Evolutionary conservation across 176 grass and related monocot species (phyloP), one percentile per base, ranked within the genome.

Genomic region (Aegilops umbellulata): DNA sequence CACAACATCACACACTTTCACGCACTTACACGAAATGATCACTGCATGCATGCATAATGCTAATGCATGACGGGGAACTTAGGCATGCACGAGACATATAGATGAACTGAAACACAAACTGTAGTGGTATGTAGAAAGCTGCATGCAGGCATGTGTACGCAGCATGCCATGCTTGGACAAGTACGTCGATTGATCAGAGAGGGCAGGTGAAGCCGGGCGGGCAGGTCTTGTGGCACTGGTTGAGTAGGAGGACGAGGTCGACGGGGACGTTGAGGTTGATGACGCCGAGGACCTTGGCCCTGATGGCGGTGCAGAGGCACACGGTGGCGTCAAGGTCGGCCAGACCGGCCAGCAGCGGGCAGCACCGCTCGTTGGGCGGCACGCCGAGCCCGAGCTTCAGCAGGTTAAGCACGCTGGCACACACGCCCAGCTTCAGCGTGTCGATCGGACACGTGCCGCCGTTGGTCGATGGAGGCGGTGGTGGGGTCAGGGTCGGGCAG

Each of bases 191-290:
- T 0, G 27, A 22, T 76, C 8, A 76, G 26, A 31, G 16, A 8
- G 92, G 63, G 85, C 92, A 92, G 19, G 83, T 84, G 89, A 92
- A 97, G 76, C 85, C 87, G 2, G 87, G 24, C 0, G 92, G 94
- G 44, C 77, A 83, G 8, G 44, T 69, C 80, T 97, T 94, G 53
- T 83, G 81, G 57, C 94, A 97, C 78, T 82, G 74, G 84, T 97
- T 92, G 84, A 97, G 64, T 82, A 97, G 75, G 36, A 94, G 57
- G 7, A 49, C 23, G 27, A 94, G 90, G 78, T 92, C 88, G 78
- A 94, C 7, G 24, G 88, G 86, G 1, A 94, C 22, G 38, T 90
- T 78, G 67, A 97, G 30, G 15, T 76, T 72, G 69, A 95, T 77
- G 31, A 69, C 31, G 26, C 94, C 91, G 4, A 93, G 76, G 49